These are phyloP conservation scores for Austroboletus eburneus DNA, from an alignment of 768 basidiomycete genomes.

Conservation along the genomic window DNA sequence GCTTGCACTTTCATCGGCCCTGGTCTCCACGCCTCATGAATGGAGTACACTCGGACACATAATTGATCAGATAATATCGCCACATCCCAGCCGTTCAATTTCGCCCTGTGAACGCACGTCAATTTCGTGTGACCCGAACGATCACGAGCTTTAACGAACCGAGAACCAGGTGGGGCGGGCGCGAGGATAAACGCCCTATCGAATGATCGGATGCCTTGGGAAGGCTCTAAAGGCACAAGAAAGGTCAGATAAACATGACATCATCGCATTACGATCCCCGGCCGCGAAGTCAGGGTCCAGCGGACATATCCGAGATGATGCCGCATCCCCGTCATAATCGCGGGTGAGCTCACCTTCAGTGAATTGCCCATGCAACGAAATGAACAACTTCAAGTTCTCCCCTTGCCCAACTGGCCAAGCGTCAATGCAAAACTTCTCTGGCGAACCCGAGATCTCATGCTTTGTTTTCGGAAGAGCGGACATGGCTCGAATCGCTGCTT, in stretches of 20 bases:
- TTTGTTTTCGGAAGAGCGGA: slow-evolving; percentile 66
- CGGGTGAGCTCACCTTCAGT: slow-evolving; percentile 64
- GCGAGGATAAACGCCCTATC: slow-evolving; percentile 88
- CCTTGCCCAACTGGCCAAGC: slow-evolving; percentile 73
- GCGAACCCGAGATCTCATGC: slow-evolving; percentile 76
- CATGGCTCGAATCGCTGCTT: slow-evolving; percentile 58
- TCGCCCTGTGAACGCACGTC: slow-evolving; percentile 50
- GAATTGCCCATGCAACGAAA: slow-evolving; percentile 87
- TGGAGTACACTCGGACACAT: slow-evolving; percentile 80
- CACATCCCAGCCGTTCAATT: slow-evolving; percentile 83
- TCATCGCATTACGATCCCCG: slow-evolving; percentile 6
- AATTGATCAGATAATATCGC: slow-evolving; percentile 86
- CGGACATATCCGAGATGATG: slow-evolving; percentile 15
- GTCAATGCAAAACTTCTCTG: slow-evolving; percentile 85
- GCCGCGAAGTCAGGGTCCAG: slow-evolving; percentile 1
- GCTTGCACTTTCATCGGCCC: slow-evolving; percentile 75
- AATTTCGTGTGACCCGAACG: not conserved
- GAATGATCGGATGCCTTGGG: slow-evolving; percentile 84
- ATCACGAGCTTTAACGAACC: slow-evolving; percentile 48
- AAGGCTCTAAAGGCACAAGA: slow-evolving; percentile 45
- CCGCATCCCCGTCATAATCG: slow-evolving; percentile 7
- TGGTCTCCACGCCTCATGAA: slow-evolving; percentile 71
- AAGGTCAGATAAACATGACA: slow-evolving; percentile 19
- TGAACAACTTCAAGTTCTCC: slow-evolving; percentile 50
- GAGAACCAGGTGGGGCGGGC: slow-evolving; percentile 74